Evolutionary conservation across 305 asterid species (phyloP).

Genomic region (Solanum hybrid): DNA sequence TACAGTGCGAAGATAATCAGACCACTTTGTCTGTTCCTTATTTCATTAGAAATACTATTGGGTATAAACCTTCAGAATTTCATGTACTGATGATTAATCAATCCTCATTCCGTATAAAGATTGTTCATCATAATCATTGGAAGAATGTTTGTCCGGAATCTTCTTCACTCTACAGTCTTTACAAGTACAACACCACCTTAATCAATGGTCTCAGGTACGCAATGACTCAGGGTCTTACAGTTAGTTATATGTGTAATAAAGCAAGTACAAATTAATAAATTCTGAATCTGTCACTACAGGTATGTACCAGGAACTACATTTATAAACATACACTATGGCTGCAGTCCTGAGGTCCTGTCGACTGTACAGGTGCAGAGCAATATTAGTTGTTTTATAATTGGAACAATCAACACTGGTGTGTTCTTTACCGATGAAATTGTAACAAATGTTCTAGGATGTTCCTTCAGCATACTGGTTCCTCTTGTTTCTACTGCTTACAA

Average conservation of each 20-base stretch:
- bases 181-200: too few relatives aligned
- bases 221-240: too few relatives aligned
- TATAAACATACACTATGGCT: slow-evolving; percentile 4
- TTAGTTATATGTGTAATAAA: too few relatives aligned
- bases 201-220: too few relatives aligned
- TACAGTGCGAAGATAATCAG: neutral
- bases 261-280: too few relatives aligned
- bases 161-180: neutral
- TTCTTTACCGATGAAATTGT: neutral
- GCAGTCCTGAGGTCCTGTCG: neutral
- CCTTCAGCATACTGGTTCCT: neutral
- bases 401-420: neutral
- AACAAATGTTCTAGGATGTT: neutral
- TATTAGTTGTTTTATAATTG: neutral
- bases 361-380: neutral
- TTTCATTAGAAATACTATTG: neutral
- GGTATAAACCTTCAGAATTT: neutral
- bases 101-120: neutral
- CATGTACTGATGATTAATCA: neutral
- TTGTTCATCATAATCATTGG: neutral
- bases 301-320: too few relatives aligned
- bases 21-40: neutral
- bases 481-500: neutral
- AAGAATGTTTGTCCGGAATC: neutral
- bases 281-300: too few relatives aligned